phyloP scores from a whole-genome alignment of 192 early-diverging fungal genomes.

The Rhizophagus sp. region DNA sequence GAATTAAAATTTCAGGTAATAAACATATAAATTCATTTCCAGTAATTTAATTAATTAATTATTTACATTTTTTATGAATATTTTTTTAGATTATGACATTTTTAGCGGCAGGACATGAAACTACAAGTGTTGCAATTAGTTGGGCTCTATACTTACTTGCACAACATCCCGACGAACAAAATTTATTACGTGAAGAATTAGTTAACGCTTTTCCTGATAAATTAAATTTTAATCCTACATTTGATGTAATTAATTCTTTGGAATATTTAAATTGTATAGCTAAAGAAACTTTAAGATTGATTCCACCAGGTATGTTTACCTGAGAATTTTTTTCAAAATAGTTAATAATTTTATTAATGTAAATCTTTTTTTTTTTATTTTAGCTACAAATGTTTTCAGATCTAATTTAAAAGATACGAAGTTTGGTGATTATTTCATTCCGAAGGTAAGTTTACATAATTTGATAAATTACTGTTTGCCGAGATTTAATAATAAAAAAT shows the following conservation, averaged over 20 bases:
- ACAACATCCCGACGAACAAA: slow-evolving; percentile 45
- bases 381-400: slow-evolving; percentile 39
- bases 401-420: slow-evolving; percentile 36
- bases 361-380: neutral
- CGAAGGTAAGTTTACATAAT: slow-evolving; percentile 41
- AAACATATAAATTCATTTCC: too few species aligned
- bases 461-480: neutral
- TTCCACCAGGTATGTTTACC: slow-evolving; percentile 38
- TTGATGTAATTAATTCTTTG: slow-evolving; percentile 50
- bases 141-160: slow-evolving; percentile 58
- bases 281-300: slow-evolving; percentile 51
- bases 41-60: neutral
- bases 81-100: slow-evolving; percentile 7
- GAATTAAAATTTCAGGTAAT: slow-evolving; percentile 48
- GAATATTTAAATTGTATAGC: slow-evolving; percentile 52
- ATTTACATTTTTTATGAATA: neutral
- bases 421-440: slow-evolving; percentile 47
- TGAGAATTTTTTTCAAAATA: neutral
- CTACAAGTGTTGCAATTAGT: slow-evolving; percentile 46
- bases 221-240: slow-evolving; percentile 40
- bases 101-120: slow-evolving; percentile 55
- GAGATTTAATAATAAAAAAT: neutral
- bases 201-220: slow-evolving; percentile 40
- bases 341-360: neutral
- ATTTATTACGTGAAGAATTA: slow-evolving; percentile 49